Evolutionary conservation across 805 yeast genomes (phyloP), one percentile per base, ranked within the genome.

Genomic region (Wickerhamomyces kurtzmanii): DNA sequence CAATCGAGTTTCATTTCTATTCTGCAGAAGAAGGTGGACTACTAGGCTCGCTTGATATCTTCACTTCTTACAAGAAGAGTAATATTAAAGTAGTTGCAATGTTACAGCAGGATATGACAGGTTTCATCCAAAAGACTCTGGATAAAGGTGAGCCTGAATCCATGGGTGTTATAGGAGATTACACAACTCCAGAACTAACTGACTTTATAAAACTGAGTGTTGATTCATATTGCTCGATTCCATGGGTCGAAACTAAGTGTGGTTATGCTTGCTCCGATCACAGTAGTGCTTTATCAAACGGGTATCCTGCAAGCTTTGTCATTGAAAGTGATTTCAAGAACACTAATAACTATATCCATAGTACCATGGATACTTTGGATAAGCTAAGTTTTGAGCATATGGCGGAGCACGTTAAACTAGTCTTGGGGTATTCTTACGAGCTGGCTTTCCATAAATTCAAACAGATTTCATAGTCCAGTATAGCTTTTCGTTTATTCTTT

Each of bases 51-150:
- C 65, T 73, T 37, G 94, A 82, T 36, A 70, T 89, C 8, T 83
- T 82, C 51, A 53, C 68, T 8, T 51, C 56, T 15, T 81, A 81
- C 45, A 47, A 56, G 8, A 40, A 48, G 12, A 43, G 59, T n/a
- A 57, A 59, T 17, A 57, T 55, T 26, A 57, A 65, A 6, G 85
- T 89, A 14, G 68, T 75, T 17, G 86, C 87, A 5, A 79, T 86
- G 91, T 59, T 89, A 22, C 96, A 89, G 54, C 94, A 85, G 50
- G 98, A 89, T 50, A 87, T 87, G 94, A 81, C 94, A 3, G 96
- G 95, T 0, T 84, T 63, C 46, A 68, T 77, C 3, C 59, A 62
- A 19, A 68, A 64, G 23, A 57, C 75, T n/a, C n/a, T n/a, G n/a
- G 22, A 46, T 55, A 22, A 71, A 64, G 37, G 55, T 38, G 17